Base-by-base conservation (phyloP, 371 early-diverging fungal species). In the Mortierella sp. region DNA sequence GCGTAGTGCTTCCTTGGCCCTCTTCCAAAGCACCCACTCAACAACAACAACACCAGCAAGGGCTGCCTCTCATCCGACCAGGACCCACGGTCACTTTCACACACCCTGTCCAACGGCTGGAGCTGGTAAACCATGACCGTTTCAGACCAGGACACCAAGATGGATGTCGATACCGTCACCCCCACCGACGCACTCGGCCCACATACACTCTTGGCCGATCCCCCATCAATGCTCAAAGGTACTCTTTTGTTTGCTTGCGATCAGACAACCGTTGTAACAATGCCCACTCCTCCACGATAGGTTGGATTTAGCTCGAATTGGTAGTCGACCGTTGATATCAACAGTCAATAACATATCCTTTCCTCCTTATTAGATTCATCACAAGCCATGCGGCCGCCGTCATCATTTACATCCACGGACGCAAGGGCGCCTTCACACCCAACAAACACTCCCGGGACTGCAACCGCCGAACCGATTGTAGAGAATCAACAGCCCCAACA, bases 91-190 rank as follows among this genome's bases (percentile, higher is more conserved):
- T 34, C 14, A 14, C 16, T 19, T 28, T 61, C 59, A 6, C 53
- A 53, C 19, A 19, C 53, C 31, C 31, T 21, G 64, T 37, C 64
- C 64, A 64, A 74, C 59, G 74, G 74, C 48, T 74, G 55, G 74
- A 74, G 46, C 55, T 74, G 59, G 28, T 34, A 37, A 40, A 55
- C 59, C 48, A 76, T 76, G 76, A 76, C 76, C 44, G 70, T 70
- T 76, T 31, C 69, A 55, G 70, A 69, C 54, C 76, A 70, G 70
- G 70, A 69, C 43, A 69, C 76, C 51, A 69, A 70, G 24, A 69
- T 76, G 76, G 76, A 76, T 28, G 40, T 53, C 34, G 72, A 72
- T 21, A 46, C 61, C 16, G 16, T 61, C 48, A 51, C 74, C 11
- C 31, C 61, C 10, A 48, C 31, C 11, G 74, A 74, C 61, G 19